These are phyloP conservation scores for Elymus sibiricus DNA, from an alignment of 176 grass and related monocot genomes.

Conservation along the genomic window DNA sequence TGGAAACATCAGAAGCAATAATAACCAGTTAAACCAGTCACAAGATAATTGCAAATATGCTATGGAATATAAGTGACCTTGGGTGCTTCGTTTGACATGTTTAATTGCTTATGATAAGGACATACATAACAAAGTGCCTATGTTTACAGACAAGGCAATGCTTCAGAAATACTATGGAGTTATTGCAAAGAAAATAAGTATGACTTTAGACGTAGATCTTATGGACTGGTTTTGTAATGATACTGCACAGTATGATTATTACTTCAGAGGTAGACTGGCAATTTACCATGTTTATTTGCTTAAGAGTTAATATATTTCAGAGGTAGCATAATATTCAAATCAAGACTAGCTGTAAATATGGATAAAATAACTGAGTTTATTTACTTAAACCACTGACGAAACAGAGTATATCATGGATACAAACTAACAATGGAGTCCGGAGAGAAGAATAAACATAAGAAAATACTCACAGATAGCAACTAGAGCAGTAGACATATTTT, in stretches of 20 bases:
- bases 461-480: not conserved
- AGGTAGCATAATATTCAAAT: too few species aligned
- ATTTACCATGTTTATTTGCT: not conserved
- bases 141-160: not conserved
- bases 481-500: not conserved
- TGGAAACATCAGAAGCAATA: conserved; percentile 17
- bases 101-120: not conserved
- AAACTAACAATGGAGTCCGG: not conserved
- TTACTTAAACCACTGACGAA: not conserved
- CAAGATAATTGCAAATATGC: not conserved
- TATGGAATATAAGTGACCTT: not conserved
- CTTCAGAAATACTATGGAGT: not conserved
- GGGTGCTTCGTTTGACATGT: not conserved
- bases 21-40: not conserved
- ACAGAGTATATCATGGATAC: not conserved
- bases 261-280: not conserved
- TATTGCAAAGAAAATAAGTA: not conserved
- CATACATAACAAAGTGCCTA: not conserved
- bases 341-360: not conserved
- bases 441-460: not conserved
- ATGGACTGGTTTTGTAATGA: not conserved
- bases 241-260: not conserved
- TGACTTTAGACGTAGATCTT: not conserved
- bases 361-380: not conserved
- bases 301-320: not conserved